Evolutionary conservation across 306 rosid species (phyloP), one percentile per base, ranked within the genome.

Genomic region (Vachellia pachyceras): DNA sequence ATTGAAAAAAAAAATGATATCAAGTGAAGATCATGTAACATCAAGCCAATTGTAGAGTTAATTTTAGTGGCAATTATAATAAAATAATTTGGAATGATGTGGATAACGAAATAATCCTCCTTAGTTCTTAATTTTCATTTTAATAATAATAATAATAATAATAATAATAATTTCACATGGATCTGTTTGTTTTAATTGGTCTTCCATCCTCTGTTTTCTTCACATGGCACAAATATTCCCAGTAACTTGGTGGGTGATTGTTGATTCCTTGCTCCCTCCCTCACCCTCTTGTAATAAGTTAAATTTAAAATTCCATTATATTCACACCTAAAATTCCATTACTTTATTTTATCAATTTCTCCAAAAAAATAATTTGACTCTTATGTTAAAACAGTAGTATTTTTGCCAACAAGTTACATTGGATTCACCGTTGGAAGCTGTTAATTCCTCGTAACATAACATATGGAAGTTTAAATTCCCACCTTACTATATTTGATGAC

Each of bases 191-290:
- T 42, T 73, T 61, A 68, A 80, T 77, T 63, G 36, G 36, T 12
- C 75, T 54, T 54, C 61, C 7, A 18, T 54, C 0, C 9, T n/a
- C 61, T n/a, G 42, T 69, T 22, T 37, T 66, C 45, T 36, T 67
- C 73, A 68, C 73, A 20, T 20, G 73, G 10, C 15, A 17, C 58
- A 29, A 35, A 55, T 58, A 50, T 66, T 50, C 63, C 66, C 74
- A 64, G 18, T 68, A 82, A 83, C 40, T 5, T 61, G 68, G 67
- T 1, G 17, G 15, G 65, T 58, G 65, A 58, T 1, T 35, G 73
- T n/a, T 41, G 73, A 50, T 35, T 71, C 40, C 15, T 23, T 84
- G 79, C 68, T 68, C 66, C 76, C 54, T 84, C 68, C 77, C 22
- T 7, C 58, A 52, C 46, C 37, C 18, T 49, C 42, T 40, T 33